These are phyloP conservation scores for Syncephalastrum sp. DNA, from an alignment of 371 early-diverging fungal genomes.

Conservation along the genomic window DNA sequence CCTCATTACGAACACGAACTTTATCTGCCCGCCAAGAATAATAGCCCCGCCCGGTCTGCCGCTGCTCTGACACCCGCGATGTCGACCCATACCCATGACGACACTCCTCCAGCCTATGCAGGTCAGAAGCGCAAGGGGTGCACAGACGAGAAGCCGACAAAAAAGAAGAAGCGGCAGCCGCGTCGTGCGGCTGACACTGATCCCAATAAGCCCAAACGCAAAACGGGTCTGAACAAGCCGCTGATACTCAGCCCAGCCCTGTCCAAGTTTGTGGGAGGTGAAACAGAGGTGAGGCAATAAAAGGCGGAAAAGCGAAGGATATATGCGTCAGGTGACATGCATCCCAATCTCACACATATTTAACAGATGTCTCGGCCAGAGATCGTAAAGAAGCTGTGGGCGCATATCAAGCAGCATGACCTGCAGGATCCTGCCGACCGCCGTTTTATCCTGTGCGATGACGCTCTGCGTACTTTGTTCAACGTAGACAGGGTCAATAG, in stretches of 20 bases:
- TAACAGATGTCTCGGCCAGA: conserved; percentile 52
- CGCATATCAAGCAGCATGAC: conserved; percentile 56
- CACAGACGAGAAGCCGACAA: conserved; percentile 15
- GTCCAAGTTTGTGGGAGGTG: conserved; percentile 48
- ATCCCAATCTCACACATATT: background rate
- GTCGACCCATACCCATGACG: too few species aligned
- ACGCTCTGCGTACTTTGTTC: conserved; percentile 49
- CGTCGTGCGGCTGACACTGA: conserved; percentile 15
- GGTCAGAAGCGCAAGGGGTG: too few species aligned
- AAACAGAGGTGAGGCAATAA: conserved; percentile 35
- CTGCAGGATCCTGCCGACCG: conserved; percentile 62
- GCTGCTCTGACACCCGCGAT: too few species aligned
- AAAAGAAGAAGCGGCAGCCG: conserved; percentile 20
- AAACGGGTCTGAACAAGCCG: conserved; percentile 53
- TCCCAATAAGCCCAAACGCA: conserved; percentile 50
- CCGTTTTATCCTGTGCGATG: conserved; percentile 57
- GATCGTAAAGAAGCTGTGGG: conserved; percentile 58
- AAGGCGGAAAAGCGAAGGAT: too few species aligned
- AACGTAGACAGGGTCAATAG: conserved; percentile 49
- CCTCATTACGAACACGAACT: too few species aligned
- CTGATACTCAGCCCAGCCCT: conserved; percentile 46
- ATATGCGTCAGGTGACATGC: background rate
- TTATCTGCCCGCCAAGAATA: too few species aligned
- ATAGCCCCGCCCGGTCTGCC: too few species aligned
- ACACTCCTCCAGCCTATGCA: too few species aligned